Evolutionary conservation across 2,329 filamentous ascomycete genomes (phyloP).

Genomic region (Myriangium duriaei): DNA sequence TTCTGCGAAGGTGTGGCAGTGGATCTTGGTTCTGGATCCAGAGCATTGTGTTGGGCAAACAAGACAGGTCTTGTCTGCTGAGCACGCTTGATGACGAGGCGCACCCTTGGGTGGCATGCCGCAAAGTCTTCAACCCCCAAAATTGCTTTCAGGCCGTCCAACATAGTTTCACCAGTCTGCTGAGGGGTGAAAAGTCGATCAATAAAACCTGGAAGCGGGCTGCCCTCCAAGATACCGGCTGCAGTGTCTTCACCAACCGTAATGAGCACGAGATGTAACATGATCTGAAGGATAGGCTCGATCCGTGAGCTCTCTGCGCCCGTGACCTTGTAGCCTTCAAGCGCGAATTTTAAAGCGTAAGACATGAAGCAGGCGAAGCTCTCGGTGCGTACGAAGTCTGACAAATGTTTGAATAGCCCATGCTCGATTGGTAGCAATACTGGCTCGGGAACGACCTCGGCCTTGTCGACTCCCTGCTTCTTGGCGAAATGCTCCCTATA

Average conservation of each 20-base stretch:
- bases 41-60: constrained; percentile 40
- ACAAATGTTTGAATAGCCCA: constrained; percentile 64
- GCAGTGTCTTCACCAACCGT: constrained; percentile 69
- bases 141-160: constrained; percentile 41
- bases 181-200: constrained; percentile 6
- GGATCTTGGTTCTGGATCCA: constrained; percentile 3
- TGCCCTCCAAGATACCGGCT: constrained; percentile 44
- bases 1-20: constrained; percentile 50
- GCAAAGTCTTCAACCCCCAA: constrained; percentile 62
- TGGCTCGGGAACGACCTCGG: constrained; percentile 87
- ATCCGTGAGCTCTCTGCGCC: constrained; percentile 69
- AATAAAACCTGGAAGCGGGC: constrained; percentile 10
- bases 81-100: constrained; percentile 70
- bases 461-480: constrained; percentile 65
- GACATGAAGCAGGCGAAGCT: constrained; percentile 86
- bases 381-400: constrained; percentile 68
- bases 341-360: constrained; percentile 71
- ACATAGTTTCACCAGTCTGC: constrained; percentile 29
- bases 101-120: constrained; percentile 72
- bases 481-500: constrained; percentile 81
- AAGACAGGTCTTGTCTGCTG: constrained; percentile 65
- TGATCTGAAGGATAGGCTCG: constrained; percentile 83
- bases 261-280: constrained; percentile 75
- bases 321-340: constrained; percentile 55
- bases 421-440: constrained; percentile 62